Percentiles rank a stretch among this genome's conserved stretches.
phyloP scores from a whole-genome alignment of 1,139 yeast genomes.

The Yamadazyma taylorii region DNA sequence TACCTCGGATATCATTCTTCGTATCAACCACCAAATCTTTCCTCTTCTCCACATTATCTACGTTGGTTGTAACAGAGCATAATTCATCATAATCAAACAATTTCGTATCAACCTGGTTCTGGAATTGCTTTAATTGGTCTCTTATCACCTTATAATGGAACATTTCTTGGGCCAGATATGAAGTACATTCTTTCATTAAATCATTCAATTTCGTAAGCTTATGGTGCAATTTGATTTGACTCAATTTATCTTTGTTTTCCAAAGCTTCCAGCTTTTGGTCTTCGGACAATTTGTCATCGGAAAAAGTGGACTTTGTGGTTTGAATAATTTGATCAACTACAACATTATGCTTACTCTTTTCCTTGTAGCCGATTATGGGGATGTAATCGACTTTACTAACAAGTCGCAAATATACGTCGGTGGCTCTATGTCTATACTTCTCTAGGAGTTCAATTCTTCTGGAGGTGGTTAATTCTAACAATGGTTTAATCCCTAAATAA shows the following conservation, averaged over 20 bases:
- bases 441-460: constrained; percentile 40
- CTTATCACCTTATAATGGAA: constrained; percentile 34
- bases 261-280: constrained; percentile 19
- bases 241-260: constrained; percentile 25
- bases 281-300: constrained; percentile 8
- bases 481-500: constrained; percentile 34
- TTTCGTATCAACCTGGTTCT: constrained; percentile 36
- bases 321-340: constrained; percentile 43
- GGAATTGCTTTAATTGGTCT: constrained; percentile 36
- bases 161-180: constrained; percentile 33
- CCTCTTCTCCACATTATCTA: constrained; percentile 19
- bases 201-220: constrained; percentile 26
- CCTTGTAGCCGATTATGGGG: constrained; percentile 38
- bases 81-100: constrained; percentile 34
- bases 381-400: constrained; percentile 38
- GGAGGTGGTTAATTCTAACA: constrained; percentile 30
- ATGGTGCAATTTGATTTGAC: constrained; percentile 24
- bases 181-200: constrained; percentile 25
- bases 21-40: constrained; percentile 36
- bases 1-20: constrained; percentile 42
- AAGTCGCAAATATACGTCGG: constrained; percentile 38
- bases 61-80: constrained; percentile 18
- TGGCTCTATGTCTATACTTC: constrained; percentile 29
- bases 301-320: constrained; percentile 30
- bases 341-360: constrained; percentile 24